Evolutionary conservation across 2,329 filamentous ascomycete species (phyloP).

Genomic region (Exophiala oligosperma): DNA sequence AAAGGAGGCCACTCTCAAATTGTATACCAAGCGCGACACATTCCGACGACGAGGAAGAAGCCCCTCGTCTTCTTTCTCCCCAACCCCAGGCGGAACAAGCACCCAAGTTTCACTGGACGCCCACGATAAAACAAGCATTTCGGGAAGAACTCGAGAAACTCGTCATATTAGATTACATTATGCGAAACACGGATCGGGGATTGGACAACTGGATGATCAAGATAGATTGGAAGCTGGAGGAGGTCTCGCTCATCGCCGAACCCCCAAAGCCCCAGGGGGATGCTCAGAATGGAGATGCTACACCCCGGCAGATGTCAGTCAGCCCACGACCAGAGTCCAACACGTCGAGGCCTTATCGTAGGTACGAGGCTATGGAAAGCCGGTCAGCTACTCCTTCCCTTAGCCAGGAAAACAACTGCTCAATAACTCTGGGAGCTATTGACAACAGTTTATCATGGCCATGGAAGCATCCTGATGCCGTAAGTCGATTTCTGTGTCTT

Average conservation of each 20-base stretch:
- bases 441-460: constrained; percentile 98
- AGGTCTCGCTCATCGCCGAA: constrained; percentile 83
- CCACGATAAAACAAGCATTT: constrained; percentile 83
- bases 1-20: constrained; percentile 75
- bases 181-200: constrained; percentile 96
- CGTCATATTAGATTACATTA: constrained; percentile 97
- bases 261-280: constrained; percentile 66
- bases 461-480: constrained; percentile 96
- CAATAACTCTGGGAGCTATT: constrained; percentile 77
- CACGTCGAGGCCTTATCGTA: constrained; percentile 62
- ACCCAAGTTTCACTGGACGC: constrained; percentile 77
- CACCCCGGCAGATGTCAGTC: constrained; percentile 64
- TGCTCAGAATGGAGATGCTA: constrained; percentile 51
- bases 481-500: constrained; percentile 38
- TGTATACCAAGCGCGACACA: constrained; percentile 68
- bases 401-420: constrained; percentile 30
- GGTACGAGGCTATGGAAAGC: constrained; percentile 78
- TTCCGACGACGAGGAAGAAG: constrained; percentile 60
- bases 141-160: constrained; percentile 94
- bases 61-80: constrained; percentile 41
- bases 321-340: constrained; percentile 39
- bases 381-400: constrained; percentile 55
- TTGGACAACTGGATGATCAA: constrained; percentile 99
- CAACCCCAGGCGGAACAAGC: constrained; percentile 42
- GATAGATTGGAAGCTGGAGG: constrained; percentile 80